Evolutionary conservation across 1,284 basidiomycete species (phyloP).

Genomic region (Fomitopsis pinicola): DNA sequence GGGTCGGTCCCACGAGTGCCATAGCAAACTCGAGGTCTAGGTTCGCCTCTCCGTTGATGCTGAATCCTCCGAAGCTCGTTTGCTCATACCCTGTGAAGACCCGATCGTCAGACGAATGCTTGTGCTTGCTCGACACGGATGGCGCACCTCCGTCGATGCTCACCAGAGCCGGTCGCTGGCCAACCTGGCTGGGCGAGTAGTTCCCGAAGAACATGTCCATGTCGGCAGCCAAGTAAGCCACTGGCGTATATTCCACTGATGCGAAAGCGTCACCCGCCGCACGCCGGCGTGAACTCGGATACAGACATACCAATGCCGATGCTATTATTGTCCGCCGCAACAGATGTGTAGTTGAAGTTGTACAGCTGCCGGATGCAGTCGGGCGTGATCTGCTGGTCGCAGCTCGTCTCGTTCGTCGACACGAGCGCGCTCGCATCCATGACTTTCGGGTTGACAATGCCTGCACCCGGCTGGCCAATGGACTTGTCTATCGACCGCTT

Average conservation of each 20-base stretch:
- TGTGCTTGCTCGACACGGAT: background rate
- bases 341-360: slow-evolving; percentile 1
- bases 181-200: slow-evolving; percentile 32
- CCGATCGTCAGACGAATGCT: background rate
- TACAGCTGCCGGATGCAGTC: slow-evolving; percentile 8
- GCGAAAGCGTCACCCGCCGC: background rate
- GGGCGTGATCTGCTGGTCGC: slow-evolving; percentile 7
- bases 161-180: slow-evolving; percentile 33
- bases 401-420: background rate
- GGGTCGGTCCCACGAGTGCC: slow-evolving; percentile 38
- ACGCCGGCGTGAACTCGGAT: background rate
- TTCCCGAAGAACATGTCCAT: slow-evolving; percentile 39
- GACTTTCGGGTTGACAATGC: slow-evolving; percentile 13
- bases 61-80: slow-evolving; percentile 1
- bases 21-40: slow-evolving; percentile 51
- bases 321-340: slow-evolving; percentile 5
- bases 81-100: background rate
- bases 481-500: slow-evolving; percentile 13
- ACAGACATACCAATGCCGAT: slow-evolving; percentile 3
- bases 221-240: slow-evolving; percentile 38
- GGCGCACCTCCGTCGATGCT: slow-evolving; percentile 38
- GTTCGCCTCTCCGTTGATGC: slow-evolving; percentile 36
- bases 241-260: slow-evolving; percentile 44
- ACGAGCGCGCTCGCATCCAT: background rate
- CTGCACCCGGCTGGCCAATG: slow-evolving; percentile 24